phyloP scores from a whole-genome alignment of 1,284 basidiomycete genomes.

The Rhizoctonia solani region DNA sequence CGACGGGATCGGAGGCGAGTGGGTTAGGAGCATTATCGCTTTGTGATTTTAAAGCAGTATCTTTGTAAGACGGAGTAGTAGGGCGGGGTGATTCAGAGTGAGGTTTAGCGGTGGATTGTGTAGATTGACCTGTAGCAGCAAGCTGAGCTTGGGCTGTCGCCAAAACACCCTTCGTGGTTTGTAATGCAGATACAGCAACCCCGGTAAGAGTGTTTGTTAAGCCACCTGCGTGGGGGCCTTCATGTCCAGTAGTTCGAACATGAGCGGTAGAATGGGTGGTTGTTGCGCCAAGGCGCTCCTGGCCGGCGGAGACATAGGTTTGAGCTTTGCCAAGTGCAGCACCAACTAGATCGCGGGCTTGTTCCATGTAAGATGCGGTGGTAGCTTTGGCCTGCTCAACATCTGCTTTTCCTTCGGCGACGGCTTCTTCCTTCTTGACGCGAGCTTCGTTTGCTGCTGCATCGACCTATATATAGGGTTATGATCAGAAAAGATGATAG shows the following conservation, averaged over 20 bases:
- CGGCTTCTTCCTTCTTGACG: constrained; percentile 33
- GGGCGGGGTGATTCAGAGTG: constrained; percentile 21
- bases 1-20: not conserved
- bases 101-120: constrained; percentile 6
- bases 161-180: constrained; percentile 33
- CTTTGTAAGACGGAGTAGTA: constrained; percentile 3
- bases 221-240: constrained; percentile 20
- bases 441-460: constrained; percentile 18
- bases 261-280: constrained; percentile 32
- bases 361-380: constrained; percentile 30
- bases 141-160: constrained; percentile 34
- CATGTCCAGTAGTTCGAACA: constrained; percentile 14
- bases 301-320: constrained; percentile 33
- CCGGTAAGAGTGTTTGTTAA: constrained; percentile 31
- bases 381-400: constrained; percentile 37
- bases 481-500: not conserved
- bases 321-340: constrained; percentile 33
- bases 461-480: constrained; percentile 17
- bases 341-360: constrained; percentile 34
- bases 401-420: constrained; percentile 37
- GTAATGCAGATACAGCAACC: constrained; percentile 32
- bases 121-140: constrained; percentile 6
- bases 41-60: not conserved
- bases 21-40: constrained; percentile 11
- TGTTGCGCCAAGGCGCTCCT: constrained; percentile 35